These are phyloP conservation scores for Cyphellophora europaea DNA, from an alignment of 2,329 filamentous ascomycete genomes.

Conservation along the genomic window DNA sequence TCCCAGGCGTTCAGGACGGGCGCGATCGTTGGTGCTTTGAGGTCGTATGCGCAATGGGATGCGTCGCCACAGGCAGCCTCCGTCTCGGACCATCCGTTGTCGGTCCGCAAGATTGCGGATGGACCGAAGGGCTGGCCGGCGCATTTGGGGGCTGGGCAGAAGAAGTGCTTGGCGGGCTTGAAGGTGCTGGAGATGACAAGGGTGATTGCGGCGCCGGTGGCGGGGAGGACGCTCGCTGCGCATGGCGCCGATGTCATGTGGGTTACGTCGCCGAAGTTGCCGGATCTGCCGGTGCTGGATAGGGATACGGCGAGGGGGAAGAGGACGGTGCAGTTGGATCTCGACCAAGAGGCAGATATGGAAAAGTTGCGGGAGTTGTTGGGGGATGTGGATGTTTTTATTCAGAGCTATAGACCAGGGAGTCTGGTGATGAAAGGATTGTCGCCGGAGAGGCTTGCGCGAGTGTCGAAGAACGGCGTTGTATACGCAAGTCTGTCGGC, in stretches of 20 bases:
- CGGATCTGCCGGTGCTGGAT: slow-evolving; percentile 26
- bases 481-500: slow-evolving; percentile 45
- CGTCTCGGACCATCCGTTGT: slow-evolving; percentile 38
- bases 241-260: slow-evolving; percentile 33
- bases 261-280: slow-evolving; percentile 27
- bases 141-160: not conserved
- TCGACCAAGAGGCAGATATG: slow-evolving; percentile 20
- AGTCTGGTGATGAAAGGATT: slow-evolving; percentile 37
- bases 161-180: slow-evolving; percentile 31
- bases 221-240: slow-evolving; percentile 28
- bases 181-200: slow-evolving; percentile 29
- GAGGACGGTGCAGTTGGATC: slow-evolving; percentile 27
- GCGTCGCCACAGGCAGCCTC: slow-evolving; percentile 35
- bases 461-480: slow-evolving; percentile 32
- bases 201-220: slow-evolving; percentile 30
- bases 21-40: slow-evolving; percentile 40
- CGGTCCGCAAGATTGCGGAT: slow-evolving; percentile 26
- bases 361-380: slow-evolving; percentile 23
- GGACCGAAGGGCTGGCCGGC: slow-evolving; percentile 3
- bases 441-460: slow-evolving; percentile 27
- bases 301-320: slow-evolving; percentile 29
- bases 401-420: slow-evolving; percentile 39
- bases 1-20: slow-evolving; percentile 29
- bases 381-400: slow-evolving; percentile 31
- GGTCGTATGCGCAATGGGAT: slow-evolving; percentile 45